A percentile compares a stretch with the other conserved stretches of the same genome.
Conservation (phyloP, 176 grass and related monocot genomes). For the Bolboschoenus planiculmis region DNA sequence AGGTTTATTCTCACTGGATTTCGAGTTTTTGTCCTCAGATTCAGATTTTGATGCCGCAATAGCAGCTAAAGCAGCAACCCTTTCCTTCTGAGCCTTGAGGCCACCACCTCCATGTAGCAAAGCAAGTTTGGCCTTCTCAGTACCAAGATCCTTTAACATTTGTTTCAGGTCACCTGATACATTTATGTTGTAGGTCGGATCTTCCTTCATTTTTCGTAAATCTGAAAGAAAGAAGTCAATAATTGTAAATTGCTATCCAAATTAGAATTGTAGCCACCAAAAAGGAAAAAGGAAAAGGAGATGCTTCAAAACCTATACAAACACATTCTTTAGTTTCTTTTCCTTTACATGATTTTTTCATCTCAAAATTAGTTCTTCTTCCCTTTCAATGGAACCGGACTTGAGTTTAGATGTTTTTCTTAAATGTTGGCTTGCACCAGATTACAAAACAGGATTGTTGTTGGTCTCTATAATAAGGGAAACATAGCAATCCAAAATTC, state of each 20-base stretch:
- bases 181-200: conserved; percentile 91
- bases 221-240: conserved; percentile 33
- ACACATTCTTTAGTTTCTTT: background rate
- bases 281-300: background rate
- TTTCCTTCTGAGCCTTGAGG: conserved; percentile 91
- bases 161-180: conserved; percentile 93
- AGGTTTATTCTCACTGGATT: conserved; percentile 52
- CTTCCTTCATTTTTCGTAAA: conserved; percentile 80
- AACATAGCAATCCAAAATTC: background rate
- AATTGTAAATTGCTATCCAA: background rate
- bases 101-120: conserved; percentile 84
- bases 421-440: background rate
- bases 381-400: background rate
- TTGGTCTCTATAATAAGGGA: background rate
- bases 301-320: background rate
- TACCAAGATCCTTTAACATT: conserved; percentile 97
- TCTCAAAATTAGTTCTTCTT: background rate
- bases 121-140: conserved; percentile 73
- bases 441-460: background rate
- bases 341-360: background rate
- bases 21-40: conserved; percentile 47
- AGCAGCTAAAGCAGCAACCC: conserved; percentile 65
- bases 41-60: conserved; percentile 45
- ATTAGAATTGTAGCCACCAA: background rate
- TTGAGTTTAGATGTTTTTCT: background rate